These are phyloP conservation scores for Psilocybe azurescens DNA, from an alignment of 768 basidiomycete species.

Conservation along the genomic window DNA sequence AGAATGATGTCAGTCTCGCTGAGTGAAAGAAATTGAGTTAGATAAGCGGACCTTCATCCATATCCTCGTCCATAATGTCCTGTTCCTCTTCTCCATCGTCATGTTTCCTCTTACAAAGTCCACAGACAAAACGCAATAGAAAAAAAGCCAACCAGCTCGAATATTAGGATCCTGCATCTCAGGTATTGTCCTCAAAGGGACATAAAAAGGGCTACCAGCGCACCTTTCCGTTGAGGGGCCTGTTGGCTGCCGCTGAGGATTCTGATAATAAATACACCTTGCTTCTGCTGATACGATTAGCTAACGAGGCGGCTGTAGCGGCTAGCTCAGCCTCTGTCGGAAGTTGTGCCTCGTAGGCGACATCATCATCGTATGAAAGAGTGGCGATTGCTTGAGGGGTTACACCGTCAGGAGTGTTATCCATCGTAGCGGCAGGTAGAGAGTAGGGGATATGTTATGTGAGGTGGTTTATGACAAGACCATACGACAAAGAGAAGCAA, in stretches of 20 bases:
- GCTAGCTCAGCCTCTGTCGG: slow-evolving; percentile 36
- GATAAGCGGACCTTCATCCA: slow-evolving; percentile 37
- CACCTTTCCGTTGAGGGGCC: slow-evolving; percentile 64
- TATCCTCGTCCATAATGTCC: slow-evolving; percentile 36
- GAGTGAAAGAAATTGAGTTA: not conserved
- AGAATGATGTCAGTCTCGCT: not conserved
- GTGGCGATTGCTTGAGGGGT: slow-evolving; percentile 34
- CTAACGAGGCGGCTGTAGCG: slow-evolving; percentile 45
- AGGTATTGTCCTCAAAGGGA: slow-evolving; percentile 36
- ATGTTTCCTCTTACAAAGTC: slow-evolving; percentile 49
- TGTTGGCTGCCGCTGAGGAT: slow-evolving; percentile 54
- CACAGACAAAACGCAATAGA: slow-evolving; percentile 12
- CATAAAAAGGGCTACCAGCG: slow-evolving; percentile 40
- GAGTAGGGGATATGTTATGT: slow-evolving; percentile 14
- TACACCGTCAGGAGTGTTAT: slow-evolving; percentile 45
- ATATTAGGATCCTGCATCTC: slow-evolving; percentile 51
- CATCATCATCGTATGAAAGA: slow-evolving; percentile 60
- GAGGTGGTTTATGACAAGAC: not conserved
- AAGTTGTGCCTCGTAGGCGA: slow-evolving; percentile 63
- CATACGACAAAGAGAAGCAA: not conserved
- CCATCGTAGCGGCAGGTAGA: slow-evolving; percentile 42
- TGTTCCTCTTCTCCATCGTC: slow-evolving; percentile 39
- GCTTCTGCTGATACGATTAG: slow-evolving; percentile 69
- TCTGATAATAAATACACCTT: slow-evolving; percentile 85
- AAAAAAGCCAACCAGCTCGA: slow-evolving; percentile 32